Evolutionary conservation across 345 rosid genomes (phyloP).

Genomic region (Euphorbia pulcherrima): DNA sequence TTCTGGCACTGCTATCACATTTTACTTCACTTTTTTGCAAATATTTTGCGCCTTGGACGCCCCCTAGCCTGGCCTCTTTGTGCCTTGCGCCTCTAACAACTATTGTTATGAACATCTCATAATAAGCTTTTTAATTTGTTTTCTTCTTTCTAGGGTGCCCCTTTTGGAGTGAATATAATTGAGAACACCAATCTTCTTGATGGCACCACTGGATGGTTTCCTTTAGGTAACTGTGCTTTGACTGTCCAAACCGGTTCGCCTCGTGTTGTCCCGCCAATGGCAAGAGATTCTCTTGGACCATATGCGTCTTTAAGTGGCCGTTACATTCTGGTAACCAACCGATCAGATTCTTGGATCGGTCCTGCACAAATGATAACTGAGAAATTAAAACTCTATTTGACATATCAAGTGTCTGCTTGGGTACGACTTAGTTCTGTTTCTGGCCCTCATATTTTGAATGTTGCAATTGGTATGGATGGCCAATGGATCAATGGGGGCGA

Average conservation of each 20-base stretch:
- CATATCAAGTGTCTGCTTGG: conserved; percentile 95
- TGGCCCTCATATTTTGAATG: conserved; percentile 70
- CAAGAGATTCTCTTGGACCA: conserved; percentile 65
- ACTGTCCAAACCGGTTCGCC: conserved; percentile 72
- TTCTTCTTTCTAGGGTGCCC: conserved; percentile 46
- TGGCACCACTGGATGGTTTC: conserved; percentile 73
- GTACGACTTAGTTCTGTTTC: conserved; percentile 54
- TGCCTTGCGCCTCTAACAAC: too few species aligned
- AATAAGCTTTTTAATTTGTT: conserved; percentile 1
- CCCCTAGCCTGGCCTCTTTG: too few species aligned
- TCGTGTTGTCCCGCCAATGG: conserved; percentile 69
- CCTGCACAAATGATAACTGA: conserved; percentile 86
- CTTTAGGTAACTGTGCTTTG: conserved; percentile 71
- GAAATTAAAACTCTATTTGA: conserved; percentile 62
- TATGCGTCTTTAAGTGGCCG: conserved; percentile 64
- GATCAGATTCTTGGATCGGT: conserved; percentile 91
- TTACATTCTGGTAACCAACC: conserved; percentile 58
- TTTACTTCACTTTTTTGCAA: too few species aligned
- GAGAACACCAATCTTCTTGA: conserved; percentile 56
- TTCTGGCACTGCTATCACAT: too few species aligned
- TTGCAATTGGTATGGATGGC: conserved; percentile 72
- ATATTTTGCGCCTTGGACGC: too few species aligned
- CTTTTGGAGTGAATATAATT: conserved; percentile 65
- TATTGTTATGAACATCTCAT: background rate
- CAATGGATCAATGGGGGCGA: conserved; percentile 93